These are phyloP conservation scores for Claviceps sp. DNA, from an alignment of 2,329 filamentous ascomycete species.

Conservation along the genomic window DNA sequence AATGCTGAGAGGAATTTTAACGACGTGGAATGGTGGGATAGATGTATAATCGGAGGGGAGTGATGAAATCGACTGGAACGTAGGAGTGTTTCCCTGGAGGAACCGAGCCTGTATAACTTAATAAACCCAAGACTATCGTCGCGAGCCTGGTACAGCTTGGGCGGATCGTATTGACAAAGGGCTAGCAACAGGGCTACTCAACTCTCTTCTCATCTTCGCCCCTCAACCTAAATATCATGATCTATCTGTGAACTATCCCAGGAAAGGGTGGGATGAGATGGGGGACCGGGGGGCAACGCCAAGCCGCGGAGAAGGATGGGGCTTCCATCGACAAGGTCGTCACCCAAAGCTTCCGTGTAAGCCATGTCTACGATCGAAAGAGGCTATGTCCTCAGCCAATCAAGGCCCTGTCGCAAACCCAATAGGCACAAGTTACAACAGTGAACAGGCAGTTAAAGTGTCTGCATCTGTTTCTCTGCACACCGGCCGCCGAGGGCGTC, in stretches of 20 bases:
- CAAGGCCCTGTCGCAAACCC: conserved; percentile 12
- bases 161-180: conserved; percentile 21
- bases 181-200: conserved; percentile 12
- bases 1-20: conserved; percentile 31
- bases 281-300: conserved; percentile 4
- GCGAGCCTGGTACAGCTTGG: conserved; percentile 17
- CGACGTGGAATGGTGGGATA: conserved; percentile 29
- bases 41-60: conserved; percentile 24
- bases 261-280: conserved; percentile 8
- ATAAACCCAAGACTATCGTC: conserved; percentile 25
- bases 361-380: conserved; percentile 13
- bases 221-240: conserved; percentile 21
- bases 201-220: conserved; percentile 9
- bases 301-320: conserved; percentile 2
- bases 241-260: conserved; percentile 18
- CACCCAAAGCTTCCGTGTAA: conserved; percentile 9
- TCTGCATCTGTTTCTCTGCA: conserved; percentile 11
- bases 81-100: conserved; percentile 9
- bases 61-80: conserved; percentile 25
- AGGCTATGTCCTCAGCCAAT: conserved; percentile 15
- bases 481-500: conserved; percentile 15
- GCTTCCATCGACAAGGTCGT: conserved; percentile 8
- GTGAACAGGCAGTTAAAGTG: conserved; percentile 14
- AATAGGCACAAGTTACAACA: conserved; percentile 17
- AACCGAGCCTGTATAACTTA: conserved; percentile 20